These are phyloP conservation scores for Immersiella caudata DNA, from an alignment of 495 filamentous ascomycete genomes.

Conservation along the genomic window DNA sequence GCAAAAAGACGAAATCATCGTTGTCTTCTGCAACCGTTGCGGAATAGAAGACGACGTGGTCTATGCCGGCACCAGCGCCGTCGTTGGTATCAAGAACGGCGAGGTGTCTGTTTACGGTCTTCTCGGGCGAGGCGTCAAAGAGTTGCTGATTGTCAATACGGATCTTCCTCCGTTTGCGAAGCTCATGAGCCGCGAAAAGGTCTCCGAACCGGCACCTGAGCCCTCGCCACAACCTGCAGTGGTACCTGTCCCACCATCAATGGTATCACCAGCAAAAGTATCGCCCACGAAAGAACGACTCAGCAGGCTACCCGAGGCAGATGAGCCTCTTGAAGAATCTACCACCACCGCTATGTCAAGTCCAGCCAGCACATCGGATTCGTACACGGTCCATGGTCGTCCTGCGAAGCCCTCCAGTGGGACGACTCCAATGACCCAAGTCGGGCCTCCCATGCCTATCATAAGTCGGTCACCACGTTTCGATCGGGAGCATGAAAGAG, in stretches of 20 bases:
- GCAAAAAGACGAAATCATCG: slow-evolving; percentile 64
- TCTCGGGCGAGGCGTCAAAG: slow-evolving; percentile 65
- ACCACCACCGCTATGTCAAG: background rate
- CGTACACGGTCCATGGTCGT: background rate
- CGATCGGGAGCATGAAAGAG: slow-evolving; percentile 9
- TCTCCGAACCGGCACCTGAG: background rate
- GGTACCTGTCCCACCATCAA: slow-evolving; percentile 4
- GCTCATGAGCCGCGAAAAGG: slow-evolving; percentile 30
- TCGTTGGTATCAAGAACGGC: slow-evolving; percentile 73
- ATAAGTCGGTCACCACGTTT: slow-evolving; percentile 2
- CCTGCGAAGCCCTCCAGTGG: background rate
- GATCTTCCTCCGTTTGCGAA: slow-evolving; percentile 35
- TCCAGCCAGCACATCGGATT: background rate
- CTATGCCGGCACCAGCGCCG: slow-evolving; percentile 88
- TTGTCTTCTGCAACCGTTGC: slow-evolving; percentile 83
- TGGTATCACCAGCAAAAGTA: slow-evolving; percentile 3
- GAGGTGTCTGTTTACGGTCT: slow-evolving; percentile 68
- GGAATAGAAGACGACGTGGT: slow-evolving; percentile 68
- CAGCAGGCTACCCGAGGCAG: slow-evolving; percentile 12
- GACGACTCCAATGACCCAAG: background rate
- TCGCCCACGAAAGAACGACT: slow-evolving; percentile 11
- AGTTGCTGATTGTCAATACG: slow-evolving; percentile 68
- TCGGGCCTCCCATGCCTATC: background rate
- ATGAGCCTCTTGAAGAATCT: background rate
- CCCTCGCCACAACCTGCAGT: background rate